Percentiles rank a stretch among this genome's conserved stretches.
Evolutionary conservation across 306 rosid genomes (phyloP).

Genomic region (Castanopsis chinensis): DNA sequence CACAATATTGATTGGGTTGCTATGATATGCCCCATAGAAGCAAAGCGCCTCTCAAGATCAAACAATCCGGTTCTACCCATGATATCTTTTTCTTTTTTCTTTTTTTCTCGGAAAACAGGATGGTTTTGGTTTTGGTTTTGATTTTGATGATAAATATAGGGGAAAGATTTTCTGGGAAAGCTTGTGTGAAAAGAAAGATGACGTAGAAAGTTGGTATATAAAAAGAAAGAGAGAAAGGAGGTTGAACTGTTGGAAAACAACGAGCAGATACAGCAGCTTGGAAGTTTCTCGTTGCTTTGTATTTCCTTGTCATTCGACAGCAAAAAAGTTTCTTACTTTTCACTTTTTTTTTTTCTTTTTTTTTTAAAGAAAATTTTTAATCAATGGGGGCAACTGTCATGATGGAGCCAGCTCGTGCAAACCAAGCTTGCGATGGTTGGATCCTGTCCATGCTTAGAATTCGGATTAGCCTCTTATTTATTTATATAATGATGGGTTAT

Average conservation of each 20-base stretch:
- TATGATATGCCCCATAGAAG: slow-evolving; percentile 85
- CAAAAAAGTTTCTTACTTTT: too few relatives aligned
- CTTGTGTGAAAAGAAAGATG: background rate
- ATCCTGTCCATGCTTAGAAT: too few relatives aligned
- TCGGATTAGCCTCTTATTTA: too few relatives aligned
- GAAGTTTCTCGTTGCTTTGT: too few relatives aligned
- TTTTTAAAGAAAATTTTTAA: too few relatives aligned
- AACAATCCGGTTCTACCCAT: slow-evolving; percentile 49
- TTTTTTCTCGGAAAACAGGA: background rate
- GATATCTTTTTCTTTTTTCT: too few relatives aligned
- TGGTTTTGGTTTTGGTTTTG: background rate
- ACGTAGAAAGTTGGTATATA: background rate
- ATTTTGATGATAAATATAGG: background rate
- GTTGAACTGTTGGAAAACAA: background rate
- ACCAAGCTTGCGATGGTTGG: too few relatives aligned
- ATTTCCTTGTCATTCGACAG: too few relatives aligned
- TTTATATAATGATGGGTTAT: too few relatives aligned
- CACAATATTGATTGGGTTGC: slow-evolving; percentile 54
- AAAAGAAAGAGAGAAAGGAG: background rate
- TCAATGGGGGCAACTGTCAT: too few relatives aligned
- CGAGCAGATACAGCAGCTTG: background rate
- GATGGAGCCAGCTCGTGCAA: too few relatives aligned
- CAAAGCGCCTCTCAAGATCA: slow-evolving; percentile 79
- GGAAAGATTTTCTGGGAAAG: background rate
- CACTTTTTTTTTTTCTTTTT: too few relatives aligned